These are phyloP conservation scores for Auxenochlorella protothecoides DNA, from an alignment of 139 green algal genomes.

Conservation along the genomic window DNA sequence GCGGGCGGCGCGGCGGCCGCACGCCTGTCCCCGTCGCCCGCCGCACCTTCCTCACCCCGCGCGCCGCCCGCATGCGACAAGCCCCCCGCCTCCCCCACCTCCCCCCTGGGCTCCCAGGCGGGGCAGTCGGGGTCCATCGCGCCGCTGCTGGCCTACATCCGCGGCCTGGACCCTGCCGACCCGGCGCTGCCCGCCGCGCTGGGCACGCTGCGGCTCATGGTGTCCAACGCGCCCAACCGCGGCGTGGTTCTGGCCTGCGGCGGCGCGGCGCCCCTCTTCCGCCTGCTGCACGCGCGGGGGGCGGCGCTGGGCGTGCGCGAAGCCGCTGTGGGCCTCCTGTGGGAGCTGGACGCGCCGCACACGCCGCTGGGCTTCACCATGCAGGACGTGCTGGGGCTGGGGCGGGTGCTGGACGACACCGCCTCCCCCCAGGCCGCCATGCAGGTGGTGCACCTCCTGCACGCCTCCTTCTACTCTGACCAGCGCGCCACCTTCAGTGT, in stretches of 20 bases:
- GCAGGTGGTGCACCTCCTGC: slow-evolving; percentile 19
- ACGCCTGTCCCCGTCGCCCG: too few relatives aligned
- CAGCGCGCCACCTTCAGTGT: background rate
- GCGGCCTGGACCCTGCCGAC: slow-evolving; percentile 12
- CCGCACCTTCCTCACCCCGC: too few relatives aligned
- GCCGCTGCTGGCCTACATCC: slow-evolving; percentile 24
- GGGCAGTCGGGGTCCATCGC: slow-evolving; percentile 26
- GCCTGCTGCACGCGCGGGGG: too few relatives aligned
- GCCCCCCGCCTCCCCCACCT: background rate
- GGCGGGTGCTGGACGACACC: slow-evolving; percentile 12
- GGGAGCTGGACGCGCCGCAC: slow-evolving; percentile 19
- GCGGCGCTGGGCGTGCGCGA: slow-evolving; percentile 9
- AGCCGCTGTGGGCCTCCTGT: slow-evolving; percentile 21
- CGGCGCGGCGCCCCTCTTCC: too few relatives aligned
- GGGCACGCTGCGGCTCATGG: slow-evolving; percentile 21
- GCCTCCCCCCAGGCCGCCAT: slow-evolving; percentile 5
- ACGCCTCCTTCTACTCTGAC: slow-evolving; percentile 3
- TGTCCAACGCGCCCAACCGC: slow-evolving; percentile 27
- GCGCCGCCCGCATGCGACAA: background rate
- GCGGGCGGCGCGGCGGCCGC: background rate
- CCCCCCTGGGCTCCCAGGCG: background rate
- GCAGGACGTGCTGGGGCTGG: slow-evolving; percentile 12
- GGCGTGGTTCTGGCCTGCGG: too few relatives aligned
- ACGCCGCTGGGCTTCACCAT: too few relatives aligned
- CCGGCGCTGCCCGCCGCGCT: slow-evolving; percentile 9